phyloP scores from a whole-genome alignment of 2,329 filamentous ascomycete species.

The Penicillium hordei region DNA sequence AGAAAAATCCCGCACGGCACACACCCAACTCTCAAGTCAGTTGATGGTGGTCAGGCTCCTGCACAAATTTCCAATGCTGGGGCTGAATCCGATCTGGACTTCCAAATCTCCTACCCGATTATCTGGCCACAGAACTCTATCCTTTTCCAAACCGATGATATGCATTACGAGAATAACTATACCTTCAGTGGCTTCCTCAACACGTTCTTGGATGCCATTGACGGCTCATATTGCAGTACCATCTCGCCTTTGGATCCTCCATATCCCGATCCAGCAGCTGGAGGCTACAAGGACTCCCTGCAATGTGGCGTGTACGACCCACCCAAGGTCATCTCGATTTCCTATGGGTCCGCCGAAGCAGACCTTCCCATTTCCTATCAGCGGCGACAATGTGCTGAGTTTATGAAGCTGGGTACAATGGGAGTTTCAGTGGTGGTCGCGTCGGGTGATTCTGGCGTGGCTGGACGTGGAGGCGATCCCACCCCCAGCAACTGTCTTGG shows the following conservation, averaged over 20 bases:
- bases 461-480: constrained; percentile 30
- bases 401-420: constrained; percentile 52
- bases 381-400: constrained; percentile 44
- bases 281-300: constrained; percentile 44
- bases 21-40: constrained; percentile 38
- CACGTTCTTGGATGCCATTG: constrained; percentile 51
- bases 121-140: constrained; percentile 51
- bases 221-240: constrained; percentile 52
- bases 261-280: constrained; percentile 42
- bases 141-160: constrained; percentile 51
- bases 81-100: constrained; percentile 47
- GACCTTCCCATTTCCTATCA: constrained; percentile 38
- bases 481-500: constrained; percentile 38
- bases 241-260: constrained; percentile 43
- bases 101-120: constrained; percentile 48
- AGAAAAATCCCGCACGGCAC: constrained; percentile 42
- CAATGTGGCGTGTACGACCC: constrained; percentile 47
- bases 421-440: constrained; percentile 50
- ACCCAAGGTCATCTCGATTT: constrained; percentile 39
- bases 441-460: constrained; percentile 50
- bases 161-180: constrained; percentile 40
- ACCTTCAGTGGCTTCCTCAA: constrained; percentile 44
- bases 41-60: constrained; percentile 44
- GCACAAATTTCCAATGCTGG: constrained; percentile 32
- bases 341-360: constrained; percentile 36